phyloP scores from a whole-genome alignment of 192 early-diverging fungal species.

The Backusella australiensis region DNA sequence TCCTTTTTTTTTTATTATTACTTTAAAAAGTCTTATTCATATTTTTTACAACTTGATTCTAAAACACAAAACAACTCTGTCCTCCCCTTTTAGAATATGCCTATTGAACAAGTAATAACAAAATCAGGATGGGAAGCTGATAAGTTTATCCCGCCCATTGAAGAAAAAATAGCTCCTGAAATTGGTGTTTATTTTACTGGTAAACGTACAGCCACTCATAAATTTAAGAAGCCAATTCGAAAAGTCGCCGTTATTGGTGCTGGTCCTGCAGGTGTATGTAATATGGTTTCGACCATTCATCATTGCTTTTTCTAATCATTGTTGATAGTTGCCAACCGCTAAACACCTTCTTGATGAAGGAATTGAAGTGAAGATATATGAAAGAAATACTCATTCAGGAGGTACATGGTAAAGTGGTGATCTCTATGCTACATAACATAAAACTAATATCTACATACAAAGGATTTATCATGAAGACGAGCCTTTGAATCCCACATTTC shows the following conservation, averaged over 20 bases:
- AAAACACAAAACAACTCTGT: too few species aligned
- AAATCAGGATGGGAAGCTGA: background rate
- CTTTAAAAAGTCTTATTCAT: background rate
- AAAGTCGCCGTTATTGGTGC: slow-evolving; percentile 26
- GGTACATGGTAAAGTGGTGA: slow-evolving; percentile 16
- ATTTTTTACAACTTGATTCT: too few species aligned
- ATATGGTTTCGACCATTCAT: background rate
- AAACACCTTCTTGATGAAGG: slow-evolving; percentile 23
- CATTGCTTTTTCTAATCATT: background rate
- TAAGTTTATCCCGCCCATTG: background rate
- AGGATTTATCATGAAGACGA: background rate
- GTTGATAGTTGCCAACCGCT: slow-evolving; percentile 18
- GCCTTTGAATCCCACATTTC: background rate
- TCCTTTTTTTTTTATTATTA: too few species aligned
- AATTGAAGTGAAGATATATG: slow-evolving; percentile 16
- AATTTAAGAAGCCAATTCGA: slow-evolving; percentile 4
- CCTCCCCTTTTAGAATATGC: background rate
- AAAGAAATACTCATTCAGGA: slow-evolving; percentile 18
- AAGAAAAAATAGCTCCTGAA: background rate
- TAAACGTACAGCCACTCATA: background rate
- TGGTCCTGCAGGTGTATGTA: slow-evolving; percentile 28
- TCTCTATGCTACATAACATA: background rate
- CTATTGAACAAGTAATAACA: background rate
- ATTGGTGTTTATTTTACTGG: background rate
- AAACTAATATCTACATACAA: background rate